Conservation (phyloP, 2,329 filamentous ascomycete species). For the Colletotrichum graminicola region DNA sequence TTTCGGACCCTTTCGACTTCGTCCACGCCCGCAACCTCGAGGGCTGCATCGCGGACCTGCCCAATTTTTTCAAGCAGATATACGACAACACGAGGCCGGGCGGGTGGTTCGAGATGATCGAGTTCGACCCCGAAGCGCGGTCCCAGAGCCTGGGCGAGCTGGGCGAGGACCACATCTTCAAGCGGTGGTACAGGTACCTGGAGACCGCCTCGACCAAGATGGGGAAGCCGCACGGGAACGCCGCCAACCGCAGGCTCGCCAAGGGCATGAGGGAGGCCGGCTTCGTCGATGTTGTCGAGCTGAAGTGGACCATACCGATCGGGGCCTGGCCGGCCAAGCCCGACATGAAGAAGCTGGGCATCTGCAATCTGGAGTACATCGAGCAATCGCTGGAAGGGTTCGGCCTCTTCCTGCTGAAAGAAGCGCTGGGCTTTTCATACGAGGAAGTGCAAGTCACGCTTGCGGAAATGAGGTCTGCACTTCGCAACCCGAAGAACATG, state of each 20-base stretch:
- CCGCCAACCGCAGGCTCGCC: conserved; percentile 42
- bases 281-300: conserved; percentile 43
- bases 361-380: conserved; percentile 44
- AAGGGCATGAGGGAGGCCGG: conserved; percentile 44
- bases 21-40: conserved; percentile 71
- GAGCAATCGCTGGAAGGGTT: conserved; percentile 49
- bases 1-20: conserved; percentile 63
- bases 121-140: conserved; percentile 45
- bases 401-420: conserved; percentile 46
- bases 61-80: conserved; percentile 64
- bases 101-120: conserved; percentile 50
- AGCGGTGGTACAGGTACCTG: conserved; percentile 48
- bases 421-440: conserved; percentile 47
- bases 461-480: conserved; percentile 42
- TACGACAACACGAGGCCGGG: conserved; percentile 61
- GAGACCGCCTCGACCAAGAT: conserved; percentile 47
- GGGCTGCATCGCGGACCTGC: conserved; percentile 69
- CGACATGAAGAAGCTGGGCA: conserved; percentile 35
- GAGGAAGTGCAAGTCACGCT: conserved; percentile 45
- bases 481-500: conserved; percentile 7
- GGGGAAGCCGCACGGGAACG: conserved; percentile 47
- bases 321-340: conserved; percentile 37
- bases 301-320: conserved; percentile 41
- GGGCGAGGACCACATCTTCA: conserved; percentile 18
- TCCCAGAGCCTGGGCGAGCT: conserved; percentile 12